Conservation (phyloP, 2,329 filamentous ascomycete genomes). For the Colletotrichum tropicicola region DNA sequence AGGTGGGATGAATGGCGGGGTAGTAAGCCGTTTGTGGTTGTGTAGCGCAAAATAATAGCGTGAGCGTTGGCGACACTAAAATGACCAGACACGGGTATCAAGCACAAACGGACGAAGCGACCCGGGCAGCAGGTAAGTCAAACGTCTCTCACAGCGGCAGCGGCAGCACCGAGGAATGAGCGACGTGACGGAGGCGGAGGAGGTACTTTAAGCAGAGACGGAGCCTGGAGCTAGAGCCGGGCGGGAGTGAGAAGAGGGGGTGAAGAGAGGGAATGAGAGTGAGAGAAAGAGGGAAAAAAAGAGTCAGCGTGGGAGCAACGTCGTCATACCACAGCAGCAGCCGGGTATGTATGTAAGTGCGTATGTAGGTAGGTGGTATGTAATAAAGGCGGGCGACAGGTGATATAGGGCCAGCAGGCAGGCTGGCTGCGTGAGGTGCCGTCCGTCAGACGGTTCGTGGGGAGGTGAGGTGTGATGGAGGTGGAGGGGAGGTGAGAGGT, state of each 20-base stretch:
- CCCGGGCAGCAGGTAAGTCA: slow-evolving; percentile 27
- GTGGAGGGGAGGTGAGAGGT: background rate
- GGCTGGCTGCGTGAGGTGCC: slow-evolving; percentile 3
- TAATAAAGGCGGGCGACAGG: slow-evolving; percentile 24
- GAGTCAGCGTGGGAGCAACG: slow-evolving; percentile 25
- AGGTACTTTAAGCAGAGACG: slow-evolving; percentile 12
- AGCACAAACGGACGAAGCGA: slow-evolving; percentile 4
- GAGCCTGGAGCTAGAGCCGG: slow-evolving; percentile 12
- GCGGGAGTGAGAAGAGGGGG: slow-evolving; percentile 16
- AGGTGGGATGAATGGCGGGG: slow-evolving; percentile 29
- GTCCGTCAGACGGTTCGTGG: slow-evolving; percentile 21
- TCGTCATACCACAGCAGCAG: slow-evolving; percentile 30
- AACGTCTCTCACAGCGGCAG: slow-evolving; percentile 10
- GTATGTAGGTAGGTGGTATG: slow-evolving; percentile 21
- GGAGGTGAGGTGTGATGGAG: slow-evolving; percentile 2
- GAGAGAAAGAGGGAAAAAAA: slow-evolving; percentile 11
- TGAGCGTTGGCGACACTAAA: slow-evolving; percentile 13
- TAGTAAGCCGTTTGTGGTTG: slow-evolving; percentile 19
- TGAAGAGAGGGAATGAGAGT: slow-evolving; percentile 5
- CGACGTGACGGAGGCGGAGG: background rate
- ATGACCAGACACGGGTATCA: slow-evolving; percentile 5
- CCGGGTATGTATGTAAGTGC: slow-evolving; percentile 16
- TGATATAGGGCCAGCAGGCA: slow-evolving; percentile 27
- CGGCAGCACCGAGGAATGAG: background rate
- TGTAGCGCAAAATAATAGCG: slow-evolving; percentile 21